phyloP scores from a whole-genome alignment of 2,329 filamentous ascomycete species.

The Cladosporium velox region DNA sequence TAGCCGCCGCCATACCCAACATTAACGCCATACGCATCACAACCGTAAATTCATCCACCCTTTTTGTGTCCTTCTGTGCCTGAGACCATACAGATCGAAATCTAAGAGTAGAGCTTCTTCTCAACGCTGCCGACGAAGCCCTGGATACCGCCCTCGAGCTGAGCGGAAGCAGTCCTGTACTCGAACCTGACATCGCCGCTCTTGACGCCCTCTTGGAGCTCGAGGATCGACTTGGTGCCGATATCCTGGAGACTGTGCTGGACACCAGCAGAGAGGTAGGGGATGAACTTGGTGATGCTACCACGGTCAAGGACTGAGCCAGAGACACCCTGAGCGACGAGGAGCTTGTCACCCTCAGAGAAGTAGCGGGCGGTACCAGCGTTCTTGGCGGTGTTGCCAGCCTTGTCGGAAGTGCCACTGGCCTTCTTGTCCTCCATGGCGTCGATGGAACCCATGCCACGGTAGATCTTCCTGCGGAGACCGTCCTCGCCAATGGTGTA shows the following conservation, averaged over 20 bases:
- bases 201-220: constrained; percentile 73
- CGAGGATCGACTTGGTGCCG: constrained; percentile 76
- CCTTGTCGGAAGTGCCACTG: constrained; percentile 71
- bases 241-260: constrained; percentile 98
- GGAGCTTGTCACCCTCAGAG: constrained; percentile 89
- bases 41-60: constrained; percentile 20
- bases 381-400: constrained; percentile 92
- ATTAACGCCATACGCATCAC: constrained; percentile 21
- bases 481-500: constrained; percentile 96
- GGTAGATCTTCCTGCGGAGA: constrained; percentile 98
- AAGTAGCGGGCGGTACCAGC: constrained; percentile 98
- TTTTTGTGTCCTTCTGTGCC: constrained; percentile 6
- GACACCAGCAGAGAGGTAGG: constrained; percentile 90
- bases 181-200: constrained; percentile 85
- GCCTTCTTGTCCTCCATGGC: constrained; percentile 99
- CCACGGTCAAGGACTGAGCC: constrained; percentile 80
- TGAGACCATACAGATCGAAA: not conserved
- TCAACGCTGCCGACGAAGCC: constrained; percentile 89
- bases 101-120: constrained; percentile 95
- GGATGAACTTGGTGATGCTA: constrained; percentile 91
- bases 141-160: constrained; percentile 95
- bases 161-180: constrained; percentile 88
- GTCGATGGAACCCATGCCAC: constrained; percentile 98
- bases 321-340: constrained; percentile 95
- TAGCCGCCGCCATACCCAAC: constrained; percentile 8